A percentile compares a stretch with the other conserved stretches of the same genome.
Conservation (phyloP, 225 moss, liverwort and hornwort species). For the Ulota crispa region DNA sequence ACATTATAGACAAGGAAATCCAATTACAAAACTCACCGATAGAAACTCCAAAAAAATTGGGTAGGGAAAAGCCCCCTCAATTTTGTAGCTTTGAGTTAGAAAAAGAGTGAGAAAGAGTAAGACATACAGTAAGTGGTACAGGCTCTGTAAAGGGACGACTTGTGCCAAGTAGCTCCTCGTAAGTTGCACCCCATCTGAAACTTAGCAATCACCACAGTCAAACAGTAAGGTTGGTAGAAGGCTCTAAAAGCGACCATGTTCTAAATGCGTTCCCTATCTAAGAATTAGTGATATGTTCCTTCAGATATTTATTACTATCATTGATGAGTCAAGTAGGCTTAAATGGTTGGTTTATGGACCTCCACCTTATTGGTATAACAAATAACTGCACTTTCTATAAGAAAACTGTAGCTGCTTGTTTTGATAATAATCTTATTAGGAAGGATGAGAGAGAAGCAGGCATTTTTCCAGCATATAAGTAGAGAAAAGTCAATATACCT, state of each 20-base stretch:
- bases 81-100: too few relatives aligned
- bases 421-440: neutral
- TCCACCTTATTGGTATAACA: neutral
- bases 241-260: too few relatives aligned
- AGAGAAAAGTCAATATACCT: constrained; percentile 13
- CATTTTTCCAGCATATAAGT: too few relatives aligned
- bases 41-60: too few relatives aligned
- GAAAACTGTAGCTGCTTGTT: neutral
- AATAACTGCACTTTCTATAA: neutral
- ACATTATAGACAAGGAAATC: too few relatives aligned
- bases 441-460: neutral
- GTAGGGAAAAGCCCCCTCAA: too few relatives aligned
- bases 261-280: too few relatives aligned
- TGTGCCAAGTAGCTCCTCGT: constrained; percentile 48
- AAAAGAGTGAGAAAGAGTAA: neutral
- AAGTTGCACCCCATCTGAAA: constrained; percentile 47
- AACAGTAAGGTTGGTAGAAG: neutral
- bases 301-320: too few relatives aligned
- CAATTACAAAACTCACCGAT: too few relatives aligned
- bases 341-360: too few relatives aligned
- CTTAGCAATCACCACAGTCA: constrained; percentile 2
- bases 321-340: too few relatives aligned
- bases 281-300: too few relatives aligned
- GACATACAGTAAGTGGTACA: constrained; percentile 50
- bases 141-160: constrained; percentile 44